These are phyloP conservation scores for Lodderomyces margitis DNA, from an alignment of 1,139 yeast species.

Conservation along the genomic window DNA sequence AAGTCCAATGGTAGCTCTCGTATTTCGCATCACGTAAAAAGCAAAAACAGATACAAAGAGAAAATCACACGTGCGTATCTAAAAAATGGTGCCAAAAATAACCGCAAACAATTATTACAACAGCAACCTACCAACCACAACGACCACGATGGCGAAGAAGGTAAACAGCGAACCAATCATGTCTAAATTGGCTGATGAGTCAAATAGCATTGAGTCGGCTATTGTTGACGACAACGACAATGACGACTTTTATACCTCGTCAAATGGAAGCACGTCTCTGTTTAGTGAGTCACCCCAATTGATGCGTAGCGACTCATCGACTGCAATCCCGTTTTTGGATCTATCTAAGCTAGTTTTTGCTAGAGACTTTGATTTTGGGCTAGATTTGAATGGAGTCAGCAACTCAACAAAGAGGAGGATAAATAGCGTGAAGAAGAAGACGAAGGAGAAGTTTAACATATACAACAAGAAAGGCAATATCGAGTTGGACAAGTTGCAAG, in stretches of 20 bases:
- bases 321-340: conserved; percentile 39
- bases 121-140: background rate
- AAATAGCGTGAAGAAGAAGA: conserved; percentile 33
- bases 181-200: background rate
- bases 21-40: background rate
- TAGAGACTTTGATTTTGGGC: conserved; percentile 47
- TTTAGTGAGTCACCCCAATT: conserved; percentile 11
- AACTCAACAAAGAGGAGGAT: conserved; percentile 36
- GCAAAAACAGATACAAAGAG: background rate
- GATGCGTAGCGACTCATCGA: conserved; percentile 30
- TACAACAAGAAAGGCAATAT: conserved; percentile 23
- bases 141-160: conserved; percentile 8
- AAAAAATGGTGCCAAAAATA: background rate
- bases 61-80: conserved; percentile 2
- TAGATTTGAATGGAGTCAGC: conserved; percentile 37
- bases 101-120: background rate
- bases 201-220: conserved; percentile 7
- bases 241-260: conserved; percentile 8
- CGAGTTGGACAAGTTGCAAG: conserved; percentile 30
- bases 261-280: conserved; percentile 10
- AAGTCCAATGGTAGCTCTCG: background rate
- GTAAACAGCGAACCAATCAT: conserved; percentile 3
- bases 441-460: conserved; percentile 31
- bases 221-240: conserved; percentile 9
- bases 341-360: conserved; percentile 36